Base-by-base conservation (phyloP, 2,329 filamentous ascomycete genomes). In the Neoascochyta sp. region DNA sequence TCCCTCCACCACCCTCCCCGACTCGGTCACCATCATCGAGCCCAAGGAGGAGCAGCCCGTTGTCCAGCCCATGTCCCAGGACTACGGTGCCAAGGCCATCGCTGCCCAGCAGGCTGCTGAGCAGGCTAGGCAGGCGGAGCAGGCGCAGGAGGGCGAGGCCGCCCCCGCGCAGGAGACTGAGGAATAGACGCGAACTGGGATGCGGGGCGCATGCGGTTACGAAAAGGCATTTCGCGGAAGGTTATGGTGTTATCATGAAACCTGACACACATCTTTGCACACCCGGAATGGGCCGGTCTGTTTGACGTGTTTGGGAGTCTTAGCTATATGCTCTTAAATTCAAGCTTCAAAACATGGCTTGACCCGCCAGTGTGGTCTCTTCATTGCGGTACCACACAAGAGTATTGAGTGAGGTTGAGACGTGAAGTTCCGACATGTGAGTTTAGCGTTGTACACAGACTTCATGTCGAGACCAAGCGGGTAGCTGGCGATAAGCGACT, bases 11-110 rank as follows among this genome's bases (percentile, higher is more conserved):
- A 82, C 88, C 55, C 86, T 98, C 52, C 92, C 92, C 58, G 92
- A 98, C 71, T 87, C 88, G 68, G 92, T 98, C 71, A 96, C 90
- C 70, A 92, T 98, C 74, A 95, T 96, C 73, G 92, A 98, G 79
- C 93, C 92, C 74, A 98, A 98, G 86, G 92, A 98, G 76, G 92
- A 98, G 81, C 80, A 89, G 69, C 81, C 83, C 61, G 83, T 96
- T 52, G 80, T 95, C 61, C 88, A 95, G 73, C 92, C 92, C 66
- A 83, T 90, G 71, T 90, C 83, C 73, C 88, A 95, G 75, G 93
- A 98, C 77, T 98, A 98, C 75, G 92, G 92, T 63, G 87, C 90
- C 57, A 98, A 98, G 86, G 79, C 80, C 48, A 61, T 78, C 36
- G 76, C 78, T 54, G 78, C 79, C 43, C 76, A 81, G 56, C 78